phyloP scores from a whole-genome alignment of 2,329 filamentous ascomycete genomes.

The Sclerotinia spermophila region DNA sequence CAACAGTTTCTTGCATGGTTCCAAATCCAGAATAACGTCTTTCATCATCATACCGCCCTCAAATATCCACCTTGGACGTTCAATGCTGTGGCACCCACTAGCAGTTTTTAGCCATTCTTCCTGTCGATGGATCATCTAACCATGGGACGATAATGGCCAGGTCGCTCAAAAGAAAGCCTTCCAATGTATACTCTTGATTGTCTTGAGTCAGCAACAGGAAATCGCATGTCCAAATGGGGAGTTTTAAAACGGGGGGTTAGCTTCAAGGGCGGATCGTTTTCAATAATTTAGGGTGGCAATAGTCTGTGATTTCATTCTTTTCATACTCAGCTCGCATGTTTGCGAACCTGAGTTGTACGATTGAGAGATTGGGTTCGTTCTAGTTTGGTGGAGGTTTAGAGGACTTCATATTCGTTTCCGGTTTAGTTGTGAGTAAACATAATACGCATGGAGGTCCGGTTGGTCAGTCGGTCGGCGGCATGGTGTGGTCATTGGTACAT shows the following conservation, averaged over 20 bases:
- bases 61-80: not conserved
- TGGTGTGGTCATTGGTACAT: not conserved
- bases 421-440: not conserved
- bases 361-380: not conserved
- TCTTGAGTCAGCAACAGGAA: not conserved
- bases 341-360: slow-evolving; percentile 6
- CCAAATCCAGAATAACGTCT: not conserved
- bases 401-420: slow-evolving; percentile 8
- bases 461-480: not conserved
- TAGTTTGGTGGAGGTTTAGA: not conserved
- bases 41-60: not conserved
- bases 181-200: not conserved
- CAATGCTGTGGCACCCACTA: not conserved
- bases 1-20: not conserved
- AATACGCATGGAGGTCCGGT: slow-evolving; percentile 1
- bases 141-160: not conserved
- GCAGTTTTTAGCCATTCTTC: not conserved
- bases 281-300: not conserved
- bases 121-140: not conserved
- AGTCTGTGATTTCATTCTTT: not conserved
- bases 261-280: not conserved
- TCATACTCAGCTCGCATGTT: not conserved
- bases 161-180: not conserved
- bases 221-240: not conserved
- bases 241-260: not conserved